Evolutionary conservation across 768 basidiomycete species (phyloP).

Genomic region (Rubroboletus pulcherrimus): DNA sequence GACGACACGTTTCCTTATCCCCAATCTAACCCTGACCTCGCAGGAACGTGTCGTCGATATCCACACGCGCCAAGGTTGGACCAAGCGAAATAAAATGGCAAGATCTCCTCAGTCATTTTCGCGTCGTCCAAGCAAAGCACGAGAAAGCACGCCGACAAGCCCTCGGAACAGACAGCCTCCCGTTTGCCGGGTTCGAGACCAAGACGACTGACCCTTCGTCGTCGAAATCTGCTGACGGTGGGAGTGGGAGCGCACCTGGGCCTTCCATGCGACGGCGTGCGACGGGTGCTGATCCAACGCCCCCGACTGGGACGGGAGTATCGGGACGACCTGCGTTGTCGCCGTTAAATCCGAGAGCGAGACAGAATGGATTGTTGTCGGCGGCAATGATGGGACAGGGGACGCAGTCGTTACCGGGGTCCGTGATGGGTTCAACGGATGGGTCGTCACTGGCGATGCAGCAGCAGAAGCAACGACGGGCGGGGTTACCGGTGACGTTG

Average conservation of each 20-base stretch:
- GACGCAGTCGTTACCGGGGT: constrained; percentile 28
- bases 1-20: not conserved
- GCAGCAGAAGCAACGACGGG: constrained; percentile 40
- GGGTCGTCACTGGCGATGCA: constrained; percentile 25
- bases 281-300: constrained; percentile 46
- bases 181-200: constrained; percentile 44
- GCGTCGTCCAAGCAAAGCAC: constrained; percentile 82
- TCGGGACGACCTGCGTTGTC: constrained; percentile 48
- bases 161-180: constrained; percentile 57
- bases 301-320: constrained; percentile 16
- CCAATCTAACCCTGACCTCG: constrained; percentile 21
- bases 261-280: constrained; percentile 59
- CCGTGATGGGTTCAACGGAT: constrained; percentile 10
- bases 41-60: constrained; percentile 32
- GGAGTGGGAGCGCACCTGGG: constrained; percentile 18
- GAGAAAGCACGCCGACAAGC: constrained; percentile 86
- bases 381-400: constrained; percentile 36
- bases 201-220: constrained; percentile 23
- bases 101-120: constrained; percentile 90
- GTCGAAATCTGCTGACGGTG: constrained; percentile 6
- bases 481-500: constrained; percentile 35
- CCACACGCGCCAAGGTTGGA: constrained; percentile 70
- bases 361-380: constrained; percentile 43
- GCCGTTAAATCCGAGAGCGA: constrained; percentile 69
- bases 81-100: constrained; percentile 97